Conservation (phyloP, 2,329 filamentous ascomycete genomes). For the Colletotrichum acutatum region DNA sequence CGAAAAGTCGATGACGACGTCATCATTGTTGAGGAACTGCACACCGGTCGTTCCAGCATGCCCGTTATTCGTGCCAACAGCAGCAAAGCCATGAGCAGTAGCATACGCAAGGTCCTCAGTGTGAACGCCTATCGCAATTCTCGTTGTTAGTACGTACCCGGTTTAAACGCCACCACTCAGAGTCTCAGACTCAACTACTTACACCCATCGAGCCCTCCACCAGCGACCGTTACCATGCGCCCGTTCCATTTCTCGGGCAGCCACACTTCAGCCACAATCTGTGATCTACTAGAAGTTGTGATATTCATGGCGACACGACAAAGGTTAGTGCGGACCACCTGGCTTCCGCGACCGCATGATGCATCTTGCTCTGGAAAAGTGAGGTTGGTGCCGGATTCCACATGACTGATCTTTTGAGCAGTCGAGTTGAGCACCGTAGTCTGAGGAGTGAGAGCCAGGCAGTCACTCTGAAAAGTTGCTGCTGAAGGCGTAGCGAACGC, state of each 20-base stretch:
- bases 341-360: constrained; percentile 43
- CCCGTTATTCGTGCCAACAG: constrained; percentile 61
- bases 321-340: constrained; percentile 36
- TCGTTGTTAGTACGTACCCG: neutral
- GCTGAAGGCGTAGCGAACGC: neutral
- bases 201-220: constrained; percentile 61
- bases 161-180: neutral
- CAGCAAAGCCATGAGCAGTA: constrained; percentile 54
- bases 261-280: constrained; percentile 58
- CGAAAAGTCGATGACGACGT: constrained; percentile 49
- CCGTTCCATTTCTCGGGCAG: constrained; percentile 57
- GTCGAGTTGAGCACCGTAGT: constrained; percentile 40
- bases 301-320: constrained; percentile 43
- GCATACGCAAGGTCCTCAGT: constrained; percentile 60
- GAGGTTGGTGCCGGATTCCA: constrained; percentile 44
- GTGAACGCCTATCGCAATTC: constrained; percentile 47
- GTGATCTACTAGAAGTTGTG: constrained; percentile 48
- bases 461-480: constrained; percentile 14
- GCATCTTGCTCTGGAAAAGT: constrained; percentile 44
- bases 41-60: constrained; percentile 55
- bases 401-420: constrained; percentile 28
- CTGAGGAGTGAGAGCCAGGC: constrained; percentile 17
- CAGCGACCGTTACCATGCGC: constrained; percentile 59
- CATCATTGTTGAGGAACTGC: constrained; percentile 48
- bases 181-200: neutral